These are phyloP conservation scores for Yarrowia keelungensis DNA, from an alignment of 805 yeast species.

Conservation along the genomic window DNA sequence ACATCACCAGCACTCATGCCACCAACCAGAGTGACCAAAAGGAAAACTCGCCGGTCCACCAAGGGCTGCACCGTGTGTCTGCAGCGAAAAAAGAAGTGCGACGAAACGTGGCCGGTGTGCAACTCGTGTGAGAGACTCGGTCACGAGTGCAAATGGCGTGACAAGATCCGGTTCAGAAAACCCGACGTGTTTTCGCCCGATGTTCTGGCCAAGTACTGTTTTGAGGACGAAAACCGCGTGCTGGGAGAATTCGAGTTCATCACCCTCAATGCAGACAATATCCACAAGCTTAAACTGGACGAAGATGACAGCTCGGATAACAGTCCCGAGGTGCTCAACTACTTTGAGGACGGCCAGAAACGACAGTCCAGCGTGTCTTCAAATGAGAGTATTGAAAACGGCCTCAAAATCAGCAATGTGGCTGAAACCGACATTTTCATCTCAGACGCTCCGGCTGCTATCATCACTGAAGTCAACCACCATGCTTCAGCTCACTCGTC, in stretches of 20 bases:
- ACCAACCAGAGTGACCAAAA: constrained; percentile 9
- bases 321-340: constrained; percentile 8
- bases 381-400: neutral
- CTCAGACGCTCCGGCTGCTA: neutral
- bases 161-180: constrained; percentile 36
- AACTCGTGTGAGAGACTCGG: constrained; percentile 37
- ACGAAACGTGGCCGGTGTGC: constrained; percentile 37
- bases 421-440: neutral
- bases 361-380: neutral
- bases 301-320: constrained; percentile 22
- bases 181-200: constrained; percentile 28
- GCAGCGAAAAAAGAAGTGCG: constrained; percentile 33
- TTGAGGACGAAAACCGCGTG: constrained; percentile 1
- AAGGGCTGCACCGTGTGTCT: constrained; percentile 36
- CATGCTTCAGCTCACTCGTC: constrained; percentile 29
- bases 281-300: constrained; percentile 12
- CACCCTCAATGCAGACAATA: constrained; percentile 23
- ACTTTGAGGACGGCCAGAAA: neutral
- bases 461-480: constrained; percentile 11
- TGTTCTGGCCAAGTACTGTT: constrained; percentile 25
- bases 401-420: no score
- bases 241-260: constrained; percentile 21
- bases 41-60: constrained; percentile 31
- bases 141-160: constrained; percentile 36
- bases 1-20: neutral